Base-by-base conservation (phyloP, 1,284 basidiomycete genomes). In the Garcileccinum viscosum region DNA sequence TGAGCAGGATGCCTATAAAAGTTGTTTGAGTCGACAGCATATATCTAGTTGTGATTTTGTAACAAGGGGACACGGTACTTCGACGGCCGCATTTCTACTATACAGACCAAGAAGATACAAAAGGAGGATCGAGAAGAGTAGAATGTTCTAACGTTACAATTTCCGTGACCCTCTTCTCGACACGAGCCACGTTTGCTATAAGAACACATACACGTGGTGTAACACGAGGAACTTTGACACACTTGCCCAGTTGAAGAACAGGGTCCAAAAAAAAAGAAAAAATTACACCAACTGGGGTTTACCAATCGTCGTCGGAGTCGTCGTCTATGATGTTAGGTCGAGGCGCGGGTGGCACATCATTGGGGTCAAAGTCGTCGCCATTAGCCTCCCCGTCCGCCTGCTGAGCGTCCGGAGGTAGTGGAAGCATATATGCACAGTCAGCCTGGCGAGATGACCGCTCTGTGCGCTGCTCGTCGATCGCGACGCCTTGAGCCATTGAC, bases 381-480 rank as follows among this genome's bases (percentile, higher is more conserved):
- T 77, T 69, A 0, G 19, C 37, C 0, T 65, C 63, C 2, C 15
- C 67, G 5, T 68, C 50, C 24, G 5, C 53, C 38, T 64, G 59
- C n/a, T 60, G 35, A 8, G 32, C 30, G n/a, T 35, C 27, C 4
- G 70, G 73, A 7, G 71, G 73, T 4, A 66, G 69, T 12, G 65
- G 69, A 2, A 80, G 68, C 24, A 71, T 58, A 40, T 67, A 64
- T 12, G 65, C 69, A 64, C 69, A 64, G 1, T 53, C 62, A 7
- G 76, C 72, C 15, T 71, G 62, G 17, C 64, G 67, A 27, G 70
- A 63, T 17, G 22, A 15, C 2, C 80, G 79, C 8, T 72, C 22
- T 38, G 67, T 70, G 66, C 40, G 75, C 22, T 79, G 78, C 65
- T 79, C 80, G 53, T 79, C 80, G 50, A 79, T 80, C 27, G 76